phyloP scores from a whole-genome alignment of 1,139 yeast species.

The Hansenula lynferdii region DNA sequence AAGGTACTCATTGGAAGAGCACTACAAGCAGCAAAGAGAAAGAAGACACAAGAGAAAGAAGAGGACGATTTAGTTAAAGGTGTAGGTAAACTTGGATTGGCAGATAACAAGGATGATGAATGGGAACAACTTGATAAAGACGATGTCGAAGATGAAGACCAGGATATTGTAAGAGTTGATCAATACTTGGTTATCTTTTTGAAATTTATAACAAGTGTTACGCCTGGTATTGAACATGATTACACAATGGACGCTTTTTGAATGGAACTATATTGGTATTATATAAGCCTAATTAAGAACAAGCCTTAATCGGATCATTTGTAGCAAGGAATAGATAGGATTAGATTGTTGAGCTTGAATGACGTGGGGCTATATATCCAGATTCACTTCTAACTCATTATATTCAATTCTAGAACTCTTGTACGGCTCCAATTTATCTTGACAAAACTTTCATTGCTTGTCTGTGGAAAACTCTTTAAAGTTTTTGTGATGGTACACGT shows the following conservation, averaged over 20 bases:
- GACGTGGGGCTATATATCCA: too few relatives aligned
- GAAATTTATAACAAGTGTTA: constrained; percentile 93
- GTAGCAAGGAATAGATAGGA: too few relatives aligned
- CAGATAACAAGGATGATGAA: constrained; percentile 32
- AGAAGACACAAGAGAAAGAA: constrained; percentile 23
- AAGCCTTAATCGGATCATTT: too few relatives aligned
- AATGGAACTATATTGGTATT: too few relatives aligned
- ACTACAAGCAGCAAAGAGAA: constrained; percentile 40
- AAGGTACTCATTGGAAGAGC: constrained; percentile 73
- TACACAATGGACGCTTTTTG: constrained; percentile 73
- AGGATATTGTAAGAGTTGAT: constrained; percentile 69
- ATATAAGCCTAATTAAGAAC: too few relatives aligned
- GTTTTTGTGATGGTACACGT: too few relatives aligned
- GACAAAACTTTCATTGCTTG: too few relatives aligned
- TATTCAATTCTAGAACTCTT: too few relatives aligned
- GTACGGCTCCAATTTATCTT: too few relatives aligned
- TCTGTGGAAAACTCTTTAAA: too few relatives aligned
- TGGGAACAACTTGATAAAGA: constrained; percentile 37
- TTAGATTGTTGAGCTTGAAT: too few relatives aligned
- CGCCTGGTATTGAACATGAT: constrained; percentile 96
- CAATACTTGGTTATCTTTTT: constrained; percentile 85
- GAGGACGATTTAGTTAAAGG: constrained; percentile 29
- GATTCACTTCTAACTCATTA: too few relatives aligned
- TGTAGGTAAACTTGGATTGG: constrained; percentile 39
- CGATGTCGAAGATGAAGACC: constrained; percentile 33